A percentile compares a stretch with the other conserved stretches of the same genome.
Evolutionary conservation across 257 asterid species (phyloP).

Genomic region (Nicotiana tabacum): DNA sequence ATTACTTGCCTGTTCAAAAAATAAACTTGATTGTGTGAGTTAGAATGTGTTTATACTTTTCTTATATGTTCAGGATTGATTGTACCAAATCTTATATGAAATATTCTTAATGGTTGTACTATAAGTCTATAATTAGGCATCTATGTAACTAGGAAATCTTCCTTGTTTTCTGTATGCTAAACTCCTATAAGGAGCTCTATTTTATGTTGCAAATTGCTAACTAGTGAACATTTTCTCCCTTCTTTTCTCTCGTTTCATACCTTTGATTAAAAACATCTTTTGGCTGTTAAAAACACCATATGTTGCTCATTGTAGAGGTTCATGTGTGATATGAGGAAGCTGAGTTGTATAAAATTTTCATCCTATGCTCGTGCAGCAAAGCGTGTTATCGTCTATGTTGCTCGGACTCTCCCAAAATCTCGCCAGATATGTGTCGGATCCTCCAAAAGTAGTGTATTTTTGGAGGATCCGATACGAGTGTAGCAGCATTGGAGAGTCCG

Average conservation of each 20-base stretch:
- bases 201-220: background rate
- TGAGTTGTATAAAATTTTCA: background rate
- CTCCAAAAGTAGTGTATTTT: too few species aligned
- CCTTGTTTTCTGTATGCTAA: background rate
- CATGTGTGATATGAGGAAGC: background rate
- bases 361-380: background rate
- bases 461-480: too few species aligned
- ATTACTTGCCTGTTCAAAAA: too few species aligned
- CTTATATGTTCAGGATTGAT: background rate
- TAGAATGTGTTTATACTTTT: background rate
- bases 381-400: background rate
- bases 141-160: background rate
- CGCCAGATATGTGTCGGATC: too few species aligned
- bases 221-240: background rate
- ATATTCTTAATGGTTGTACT: background rate
- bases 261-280: background rate
- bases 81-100: background rate
- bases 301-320: background rate
- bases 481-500: too few species aligned
- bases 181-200: conserved; percentile 3
- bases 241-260: background rate
- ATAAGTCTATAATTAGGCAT: background rate
- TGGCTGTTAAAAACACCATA: background rate
- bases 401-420: too few species aligned
- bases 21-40: background rate